A percentile compares a stretch with the other conserved stretches of the same genome.
These are phyloP conservation scores for Neoarthrinium moseri DNA, from an alignment of 2,329 filamentous ascomycete species.

Conservation along the genomic window DNA sequence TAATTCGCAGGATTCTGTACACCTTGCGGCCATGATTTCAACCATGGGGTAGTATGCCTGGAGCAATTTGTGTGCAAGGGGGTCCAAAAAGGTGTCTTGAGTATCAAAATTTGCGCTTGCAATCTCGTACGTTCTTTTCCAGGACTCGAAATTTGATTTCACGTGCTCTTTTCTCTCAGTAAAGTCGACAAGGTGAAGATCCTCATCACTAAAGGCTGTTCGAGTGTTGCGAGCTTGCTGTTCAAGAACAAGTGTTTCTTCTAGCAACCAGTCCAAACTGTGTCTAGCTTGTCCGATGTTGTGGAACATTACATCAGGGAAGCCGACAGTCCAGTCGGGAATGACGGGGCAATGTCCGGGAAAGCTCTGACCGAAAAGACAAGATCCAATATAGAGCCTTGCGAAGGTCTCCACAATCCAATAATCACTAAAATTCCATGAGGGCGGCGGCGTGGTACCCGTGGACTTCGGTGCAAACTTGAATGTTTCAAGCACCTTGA, in stretches of 20 bases:
- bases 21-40: conserved; percentile 38
- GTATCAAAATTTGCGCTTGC: conserved; percentile 15
- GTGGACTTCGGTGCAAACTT: conserved; percentile 13
- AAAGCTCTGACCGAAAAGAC: conserved; percentile 24
- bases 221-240: not conserved
- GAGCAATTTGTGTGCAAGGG: conserved; percentile 29
- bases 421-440: conserved; percentile 32
- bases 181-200: conserved; percentile 17
- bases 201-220: not conserved
- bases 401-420: conserved; percentile 42
- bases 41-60: conserved; percentile 39
- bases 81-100: conserved; percentile 15
- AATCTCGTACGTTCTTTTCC: conserved; percentile 22
- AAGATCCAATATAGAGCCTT: conserved; percentile 27
- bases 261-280: conserved; percentile 4
- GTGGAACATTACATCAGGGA: conserved; percentile 1
- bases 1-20: conserved; percentile 30
- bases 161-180: conserved; percentile 16
- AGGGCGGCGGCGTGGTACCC: conserved; percentile 7
- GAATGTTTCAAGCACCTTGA: conserved; percentile 33
- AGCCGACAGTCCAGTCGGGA: conserved; percentile 7
- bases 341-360: conserved; percentile 9
- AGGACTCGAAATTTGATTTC: conserved; percentile 13
- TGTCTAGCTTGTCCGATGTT: conserved; percentile 5
- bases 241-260: not conserved